Base-by-base conservation (phyloP, 176 grass and related monocot genomes). In the Typha latifolia region DNA sequence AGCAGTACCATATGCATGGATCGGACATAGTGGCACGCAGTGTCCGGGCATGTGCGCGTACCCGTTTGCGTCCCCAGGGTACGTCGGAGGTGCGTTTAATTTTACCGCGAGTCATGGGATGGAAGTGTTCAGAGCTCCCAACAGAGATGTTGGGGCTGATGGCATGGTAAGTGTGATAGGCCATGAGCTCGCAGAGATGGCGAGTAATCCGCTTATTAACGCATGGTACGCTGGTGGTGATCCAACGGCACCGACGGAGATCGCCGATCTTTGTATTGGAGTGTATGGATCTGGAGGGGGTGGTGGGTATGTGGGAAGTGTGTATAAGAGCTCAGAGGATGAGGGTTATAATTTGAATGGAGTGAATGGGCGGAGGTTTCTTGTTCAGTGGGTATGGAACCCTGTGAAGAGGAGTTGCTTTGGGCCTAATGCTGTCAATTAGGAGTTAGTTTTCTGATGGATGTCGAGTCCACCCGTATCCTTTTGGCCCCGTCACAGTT, bases 371-470 rank as follows among this genome's bases (percentile, higher is more conserved):
- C 75, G 89, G 37, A 82, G 79, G 49, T 99, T 93, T 72, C 56
- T 99, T 29, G 66, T 99, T 67, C 89, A 90, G 83, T 99, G 94
- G 94, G 56, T 99, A 48, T 99, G 94, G 94, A 80, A 99, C 69
- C 81, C 63, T 3, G 76, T 81, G 48, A 82, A 68, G 62, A 71
- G 70, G 37, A 67, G 71, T 61, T 99, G 89, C 65, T 89, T 80
- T 65, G 94, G 94, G 7, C 94, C 94, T 59, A 99, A 99, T 73
- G 49, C 94, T 68, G 26, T 65, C 68, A 32, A 51, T 61, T 96
- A 72, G 85, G 52, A 56, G 16, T 20, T 15, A 19, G 18, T 9
- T 56, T 56, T 19, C 32, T 1, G 32, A 4, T 1, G 5, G 32
- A 34, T 34, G 32, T 34, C 4, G 32, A 34, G 32, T 34, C 32